Evolutionary conservation across 163 green algal species (phyloP).

Genomic region (Chlamydomonas reinhardtii): DNA sequence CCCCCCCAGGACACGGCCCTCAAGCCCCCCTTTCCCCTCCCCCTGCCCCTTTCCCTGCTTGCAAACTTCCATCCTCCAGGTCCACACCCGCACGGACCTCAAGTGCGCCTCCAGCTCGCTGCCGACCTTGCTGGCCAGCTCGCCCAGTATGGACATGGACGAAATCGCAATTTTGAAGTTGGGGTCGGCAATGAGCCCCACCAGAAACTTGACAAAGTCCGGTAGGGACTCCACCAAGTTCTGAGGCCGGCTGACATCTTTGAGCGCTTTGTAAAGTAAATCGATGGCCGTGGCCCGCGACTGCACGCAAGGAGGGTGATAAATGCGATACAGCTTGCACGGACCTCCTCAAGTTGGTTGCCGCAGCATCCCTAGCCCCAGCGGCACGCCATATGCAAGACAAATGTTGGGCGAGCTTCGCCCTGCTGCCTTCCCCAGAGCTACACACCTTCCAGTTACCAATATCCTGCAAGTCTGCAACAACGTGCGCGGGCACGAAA

Average conservation of each 20-base stretch:
- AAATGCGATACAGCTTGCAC: no score
- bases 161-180: constrained; percentile 87
- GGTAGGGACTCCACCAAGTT: constrained; percentile 63
- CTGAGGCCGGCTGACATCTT: constrained; percentile 54
- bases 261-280: constrained; percentile 65
- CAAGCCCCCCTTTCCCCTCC: no score
- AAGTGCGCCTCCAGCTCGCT: constrained; percentile 65
- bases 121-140: constrained; percentile 69
- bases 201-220: constrained; percentile 76
- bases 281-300: constrained; percentile 75
- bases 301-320: constrained; percentile 37
- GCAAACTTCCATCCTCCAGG: no score
- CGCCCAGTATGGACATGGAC: constrained; percentile 76
- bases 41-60: no score
- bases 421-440: constrained; percentile 37
- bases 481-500: constrained; percentile 65
- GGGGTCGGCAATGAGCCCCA: constrained; percentile 74
- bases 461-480: constrained; percentile 72
- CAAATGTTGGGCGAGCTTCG: no score
- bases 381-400: no score
- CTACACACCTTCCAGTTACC: constrained; percentile 76
- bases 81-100: constrained; percentile 27
- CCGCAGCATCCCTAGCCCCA: no score
- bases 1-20: no score
- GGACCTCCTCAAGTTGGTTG: neutral